These are phyloP conservation scores for Rhizophlyctis rosea DNA, from an alignment of 192 early-diverging fungal species.

Conservation along the genomic window DNA sequence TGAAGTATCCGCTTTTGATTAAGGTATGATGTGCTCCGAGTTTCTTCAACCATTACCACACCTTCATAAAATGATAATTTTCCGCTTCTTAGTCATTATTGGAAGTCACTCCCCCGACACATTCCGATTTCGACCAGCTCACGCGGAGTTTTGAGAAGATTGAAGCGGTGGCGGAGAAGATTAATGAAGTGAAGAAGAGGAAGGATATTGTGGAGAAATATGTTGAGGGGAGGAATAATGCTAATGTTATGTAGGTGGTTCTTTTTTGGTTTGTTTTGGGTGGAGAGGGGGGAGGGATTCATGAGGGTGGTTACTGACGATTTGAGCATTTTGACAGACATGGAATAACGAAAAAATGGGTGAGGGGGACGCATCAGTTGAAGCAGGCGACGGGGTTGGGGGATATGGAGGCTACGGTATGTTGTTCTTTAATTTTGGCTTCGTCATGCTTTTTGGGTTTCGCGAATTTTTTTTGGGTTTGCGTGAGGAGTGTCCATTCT, in stretches of 20 bases:
- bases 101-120: conserved; percentile 50
- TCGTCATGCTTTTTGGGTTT: too few species aligned
- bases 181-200: conserved; percentile 83
- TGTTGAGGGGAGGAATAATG: conserved; percentile 65
- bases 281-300: neutral
- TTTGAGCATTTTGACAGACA: too few species aligned
- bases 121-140: conserved; percentile 59
- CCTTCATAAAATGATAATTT: conserved; percentile 1
- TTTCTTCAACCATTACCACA: conserved; percentile 9
- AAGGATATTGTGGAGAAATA: conserved; percentile 85
- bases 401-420: conserved; percentile 20
- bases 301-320: neutral
- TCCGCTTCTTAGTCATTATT: conserved; percentile 45
- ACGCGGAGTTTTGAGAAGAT: conserved; percentile 46
- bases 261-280: neutral
- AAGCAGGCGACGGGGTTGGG: conserved; percentile 64
- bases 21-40: conserved; percentile 44
- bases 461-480: too few species aligned
- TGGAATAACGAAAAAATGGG: conserved; percentile 70
- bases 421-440: too few species aligned
- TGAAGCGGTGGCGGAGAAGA: conserved; percentile 69
- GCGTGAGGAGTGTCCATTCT: too few species aligned
- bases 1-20: conserved; percentile 92
- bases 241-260: conserved; percentile 63
- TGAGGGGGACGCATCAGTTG: conserved; percentile 59